A percentile compares a stretch with the other conserved stretches of the same genome.
phyloP scores from a whole-genome alignment of 2,329 filamentous ascomycete species.

The Coniochaeta sp. region DNA sequence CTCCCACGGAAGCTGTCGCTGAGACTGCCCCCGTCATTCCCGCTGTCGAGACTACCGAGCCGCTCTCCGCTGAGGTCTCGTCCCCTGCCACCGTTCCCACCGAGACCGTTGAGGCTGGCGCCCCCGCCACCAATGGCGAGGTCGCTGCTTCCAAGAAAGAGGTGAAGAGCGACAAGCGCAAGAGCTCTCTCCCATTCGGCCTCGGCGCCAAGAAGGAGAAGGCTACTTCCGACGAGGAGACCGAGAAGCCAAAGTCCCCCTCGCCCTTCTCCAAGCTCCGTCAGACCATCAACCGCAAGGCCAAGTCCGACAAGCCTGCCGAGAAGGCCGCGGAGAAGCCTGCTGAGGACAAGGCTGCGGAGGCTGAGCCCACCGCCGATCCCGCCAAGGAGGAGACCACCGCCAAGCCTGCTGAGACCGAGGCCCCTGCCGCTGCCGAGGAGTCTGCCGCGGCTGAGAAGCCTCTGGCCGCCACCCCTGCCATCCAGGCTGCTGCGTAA shows the following conservation, averaged over 20 bases:
- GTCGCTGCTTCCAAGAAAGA: constrained; percentile 44
- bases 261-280: constrained; percentile 54
- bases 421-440: constrained; percentile 25
- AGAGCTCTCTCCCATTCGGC: constrained; percentile 68
- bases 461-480: constrained; percentile 33
- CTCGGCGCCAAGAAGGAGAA: constrained; percentile 69
- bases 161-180: constrained; percentile 70
- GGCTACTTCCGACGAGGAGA: constrained; percentile 51
- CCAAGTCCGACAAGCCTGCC: constrained; percentile 23
- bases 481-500: constrained; percentile 46
- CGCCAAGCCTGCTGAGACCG: constrained; percentile 19
- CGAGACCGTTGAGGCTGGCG: constrained; percentile 37
- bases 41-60: constrained; percentile 49
- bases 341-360: constrained; percentile 30
- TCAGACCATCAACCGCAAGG: constrained; percentile 44
- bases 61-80: constrained; percentile 47
- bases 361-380: constrained; percentile 27
- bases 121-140: constrained; percentile 41
- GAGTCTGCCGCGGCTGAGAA: constrained; percentile 24
- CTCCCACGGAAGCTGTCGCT: constrained; percentile 32
- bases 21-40: constrained; percentile 53
- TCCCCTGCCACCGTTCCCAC: constrained; percentile 37
- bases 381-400: constrained; percentile 24
- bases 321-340: constrained; percentile 32
- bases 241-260: constrained; percentile 47